A percentile compares a stretch with the other conserved stretches of the same genome.
These are phyloP conservation scores for Pleurotus platypus DNA, from an alignment of 768 basidiomycete species.

Conservation along the genomic window DNA sequence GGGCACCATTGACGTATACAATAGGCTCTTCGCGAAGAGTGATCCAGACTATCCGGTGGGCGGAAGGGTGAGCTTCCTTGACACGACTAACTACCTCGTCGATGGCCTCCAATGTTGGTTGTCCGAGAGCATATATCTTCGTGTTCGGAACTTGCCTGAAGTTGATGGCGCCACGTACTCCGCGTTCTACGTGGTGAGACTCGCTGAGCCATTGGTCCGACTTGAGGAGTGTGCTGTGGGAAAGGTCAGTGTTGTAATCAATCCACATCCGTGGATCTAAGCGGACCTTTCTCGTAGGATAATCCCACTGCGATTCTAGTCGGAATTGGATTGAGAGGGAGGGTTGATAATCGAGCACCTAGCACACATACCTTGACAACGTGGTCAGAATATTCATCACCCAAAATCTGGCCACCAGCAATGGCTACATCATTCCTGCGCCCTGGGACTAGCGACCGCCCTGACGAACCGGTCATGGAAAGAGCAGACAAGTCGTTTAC, in stretches of 20 bases:
- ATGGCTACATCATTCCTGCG: conserved; percentile 73
- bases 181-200: conserved; percentile 59
- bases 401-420: conserved; percentile 80
- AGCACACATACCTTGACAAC: conserved; percentile 69
- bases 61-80: conserved; percentile 53
- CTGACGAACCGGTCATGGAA: conserved; percentile 63
- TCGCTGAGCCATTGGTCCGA: conserved; percentile 89
- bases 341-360: neutral
- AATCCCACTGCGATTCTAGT: conserved; percentile 86
- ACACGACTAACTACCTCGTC: conserved; percentile 71
- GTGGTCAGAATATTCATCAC: conserved; percentile 94
- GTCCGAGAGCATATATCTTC: conserved; percentile 88
- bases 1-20: conserved; percentile 88
- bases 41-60: conserved; percentile 79
- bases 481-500: conserved; percentile 83
- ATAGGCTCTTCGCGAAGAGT: conserved; percentile 92
- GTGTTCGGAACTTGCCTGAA: conserved; percentile 82
- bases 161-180: conserved; percentile 90
- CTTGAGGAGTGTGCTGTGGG: conserved; percentile 74
- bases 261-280: neutral
- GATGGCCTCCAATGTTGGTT: conserved; percentile 87
- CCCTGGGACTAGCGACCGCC: conserved; percentile 57
- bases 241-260: neutral
- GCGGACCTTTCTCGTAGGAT: conserved; percentile 83
- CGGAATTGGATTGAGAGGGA: neutral